These are phyloP conservation scores for Senna tora DNA, from an alignment of 306 rosid genomes.

Conservation along the genomic window DNA sequence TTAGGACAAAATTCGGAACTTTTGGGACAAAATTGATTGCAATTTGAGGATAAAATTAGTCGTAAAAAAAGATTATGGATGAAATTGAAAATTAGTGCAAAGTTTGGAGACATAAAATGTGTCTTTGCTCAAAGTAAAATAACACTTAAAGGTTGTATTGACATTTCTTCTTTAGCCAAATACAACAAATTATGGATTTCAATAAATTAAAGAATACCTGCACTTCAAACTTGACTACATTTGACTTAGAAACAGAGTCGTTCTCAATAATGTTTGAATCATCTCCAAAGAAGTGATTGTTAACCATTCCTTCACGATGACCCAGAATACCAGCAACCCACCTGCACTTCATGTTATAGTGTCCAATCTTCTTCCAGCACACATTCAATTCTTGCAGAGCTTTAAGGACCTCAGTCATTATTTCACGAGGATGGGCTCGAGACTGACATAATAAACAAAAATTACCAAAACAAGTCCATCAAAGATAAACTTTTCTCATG, in stretches of 20 bases:
- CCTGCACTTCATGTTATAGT: conserved; percentile 95
- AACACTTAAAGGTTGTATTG: background rate
- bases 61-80: too few species aligned
- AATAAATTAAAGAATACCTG: conserved; percentile 59
- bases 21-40: too few species aligned
- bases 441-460: conserved; percentile 54
- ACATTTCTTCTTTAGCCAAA: conserved; percentile 28
- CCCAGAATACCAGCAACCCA: conserved; percentile 62
- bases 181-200: conserved; percentile 26
- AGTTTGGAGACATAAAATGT: too few species aligned
- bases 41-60: too few species aligned
- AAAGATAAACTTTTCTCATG: conserved; percentile 13
- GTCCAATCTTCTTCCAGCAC: conserved; percentile 95
- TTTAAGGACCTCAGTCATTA: conserved; percentile 93
- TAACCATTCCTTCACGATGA: conserved; percentile 68
- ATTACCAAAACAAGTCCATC: conserved; percentile 39
- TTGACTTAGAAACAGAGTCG: conserved; percentile 55
- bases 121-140: too few species aligned
- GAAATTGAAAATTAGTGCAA: too few species aligned
- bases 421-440: conserved; percentile 89
- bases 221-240: conserved; percentile 91
- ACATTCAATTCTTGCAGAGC: conserved; percentile 89
- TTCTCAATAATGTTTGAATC: conserved; percentile 62
- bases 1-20: too few species aligned
- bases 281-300: conserved; percentile 65